phyloP scores from a whole-genome alignment of 1,284 basidiomycete genomes.

The Microbotryum violaceum region DNA sequence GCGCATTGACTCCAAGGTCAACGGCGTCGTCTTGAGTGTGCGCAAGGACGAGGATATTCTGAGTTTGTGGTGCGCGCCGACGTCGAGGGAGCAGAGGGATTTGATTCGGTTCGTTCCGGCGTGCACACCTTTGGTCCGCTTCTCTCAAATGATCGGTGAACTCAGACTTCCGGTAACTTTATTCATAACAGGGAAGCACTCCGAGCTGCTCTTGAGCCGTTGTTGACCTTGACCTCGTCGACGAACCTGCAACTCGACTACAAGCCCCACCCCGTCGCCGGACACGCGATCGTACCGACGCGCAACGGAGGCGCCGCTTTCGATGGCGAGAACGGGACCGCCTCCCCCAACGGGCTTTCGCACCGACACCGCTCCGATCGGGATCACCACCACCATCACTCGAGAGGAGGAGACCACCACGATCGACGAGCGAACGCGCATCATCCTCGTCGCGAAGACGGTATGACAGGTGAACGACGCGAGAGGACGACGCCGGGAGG shows the following conservation, averaged over 20 bases:
- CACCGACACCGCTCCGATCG: neutral
- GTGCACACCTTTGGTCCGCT: neutral
- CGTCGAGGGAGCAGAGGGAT: conserved; percentile 23
- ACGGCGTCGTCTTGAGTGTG: conserved; percentile 34
- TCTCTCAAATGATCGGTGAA: neutral
- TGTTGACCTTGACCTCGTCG: conserved; percentile 14
- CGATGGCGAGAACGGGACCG: neutral
- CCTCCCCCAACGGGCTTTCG: neutral
- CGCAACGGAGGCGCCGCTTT: conserved; percentile 1
- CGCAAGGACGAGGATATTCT: conserved; percentile 36
- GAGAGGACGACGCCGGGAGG: no score
- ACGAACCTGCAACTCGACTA: conserved; percentile 29
- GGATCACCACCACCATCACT: neutral
- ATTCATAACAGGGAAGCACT: conserved; percentile 19
- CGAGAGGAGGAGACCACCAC: no score
- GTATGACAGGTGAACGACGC: no score
- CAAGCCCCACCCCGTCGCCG: conserved; percentile 28
- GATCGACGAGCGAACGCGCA: no score
- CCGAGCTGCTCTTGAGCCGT: conserved; percentile 18
- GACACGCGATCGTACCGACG: neutral
- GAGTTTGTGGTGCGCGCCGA: conserved; percentile 32
- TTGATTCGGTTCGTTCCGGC: conserved; percentile 21
- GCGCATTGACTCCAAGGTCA: conserved; percentile 25
- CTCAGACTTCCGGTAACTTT: neutral
- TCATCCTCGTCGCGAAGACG: no score